Conservation (phyloP, 495 filamentous ascomycete genomes). For the Chaetomium cochliodes region DNA sequence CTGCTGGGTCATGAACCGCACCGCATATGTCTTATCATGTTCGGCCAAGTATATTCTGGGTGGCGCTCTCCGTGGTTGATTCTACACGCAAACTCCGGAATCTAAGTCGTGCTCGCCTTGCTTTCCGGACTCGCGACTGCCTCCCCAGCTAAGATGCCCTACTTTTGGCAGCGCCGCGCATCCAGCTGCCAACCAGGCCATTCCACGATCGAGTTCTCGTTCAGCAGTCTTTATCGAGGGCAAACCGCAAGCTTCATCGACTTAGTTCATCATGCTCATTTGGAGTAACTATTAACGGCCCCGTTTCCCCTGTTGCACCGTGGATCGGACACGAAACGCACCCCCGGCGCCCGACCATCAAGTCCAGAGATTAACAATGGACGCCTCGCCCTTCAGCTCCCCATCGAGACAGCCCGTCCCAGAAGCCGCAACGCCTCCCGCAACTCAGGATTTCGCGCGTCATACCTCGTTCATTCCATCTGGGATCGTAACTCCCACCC, state of each 20-base stretch:
- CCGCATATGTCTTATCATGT: no score
- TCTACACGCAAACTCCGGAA: background rate
- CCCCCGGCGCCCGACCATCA: background rate
- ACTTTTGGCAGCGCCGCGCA: background rate
- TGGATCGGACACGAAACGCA: background rate
- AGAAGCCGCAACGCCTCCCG: background rate
- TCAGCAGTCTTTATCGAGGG: background rate
- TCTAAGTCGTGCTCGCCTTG: background rate
- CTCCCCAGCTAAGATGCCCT: background rate
- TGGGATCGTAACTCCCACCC: background rate
- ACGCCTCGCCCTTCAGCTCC: background rate
- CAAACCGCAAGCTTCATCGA: background rate
- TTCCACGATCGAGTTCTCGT: background rate
- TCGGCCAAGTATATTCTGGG: background rate
- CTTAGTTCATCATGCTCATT: background rate
- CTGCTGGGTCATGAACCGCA: background rate
- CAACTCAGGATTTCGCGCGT: background rate
- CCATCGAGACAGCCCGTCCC: background rate
- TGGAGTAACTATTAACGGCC: background rate
- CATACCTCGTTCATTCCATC: background rate
- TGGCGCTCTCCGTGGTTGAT: background rate
- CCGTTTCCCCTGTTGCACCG: background rate
- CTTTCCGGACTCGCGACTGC: background rate
- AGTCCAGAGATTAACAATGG: background rate
- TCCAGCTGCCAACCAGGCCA: background rate